These are phyloP conservation scores for Coemansia sp. DNA, from an alignment of 192 early-diverging fungal species.

Conservation along the genomic window DNA sequence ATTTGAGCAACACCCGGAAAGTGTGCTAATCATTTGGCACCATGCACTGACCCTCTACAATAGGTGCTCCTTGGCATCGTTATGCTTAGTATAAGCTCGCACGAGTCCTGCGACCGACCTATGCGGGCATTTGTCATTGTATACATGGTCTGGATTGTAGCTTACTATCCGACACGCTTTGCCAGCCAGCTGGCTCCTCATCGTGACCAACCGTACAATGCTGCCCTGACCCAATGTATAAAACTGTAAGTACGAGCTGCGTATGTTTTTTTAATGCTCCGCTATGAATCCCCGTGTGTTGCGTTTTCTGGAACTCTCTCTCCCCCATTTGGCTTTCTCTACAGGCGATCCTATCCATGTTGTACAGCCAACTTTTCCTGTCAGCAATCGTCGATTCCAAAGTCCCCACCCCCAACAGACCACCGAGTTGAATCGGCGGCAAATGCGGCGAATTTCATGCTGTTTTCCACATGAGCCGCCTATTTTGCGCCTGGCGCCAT, in stretches of 20 bases:
- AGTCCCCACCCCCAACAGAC: neutral
- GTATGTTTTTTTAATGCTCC: neutral
- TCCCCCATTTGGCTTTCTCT: neutral
- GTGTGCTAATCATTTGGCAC: neutral
- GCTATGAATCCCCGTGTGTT: neutral
- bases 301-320: neutral
- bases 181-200: slow-evolving; percentile 5
- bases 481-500: neutral
- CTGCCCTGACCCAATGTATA: neutral
- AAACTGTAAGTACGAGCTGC: neutral
- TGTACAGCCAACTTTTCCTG: neutral
- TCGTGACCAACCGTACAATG: neutral
- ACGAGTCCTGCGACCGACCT: slow-evolving; percentile 51
- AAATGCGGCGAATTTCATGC: neutral
- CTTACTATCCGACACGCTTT: slow-evolving; percentile 36
- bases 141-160: slow-evolving; percentile 57
- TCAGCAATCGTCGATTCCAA: neutral
- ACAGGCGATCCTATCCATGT: neutral
- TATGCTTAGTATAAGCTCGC: slow-evolving; percentile 55
- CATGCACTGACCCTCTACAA: neutral
- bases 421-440: neutral
- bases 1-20: neutral
- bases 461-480: neutral
- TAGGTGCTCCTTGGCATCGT: slow-evolving; percentile 59
- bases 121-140: slow-evolving; percentile 63